phyloP scores from a whole-genome alignment of 768 basidiomycete genomes.

The Gloeopeniophorella convolvens region DNA sequence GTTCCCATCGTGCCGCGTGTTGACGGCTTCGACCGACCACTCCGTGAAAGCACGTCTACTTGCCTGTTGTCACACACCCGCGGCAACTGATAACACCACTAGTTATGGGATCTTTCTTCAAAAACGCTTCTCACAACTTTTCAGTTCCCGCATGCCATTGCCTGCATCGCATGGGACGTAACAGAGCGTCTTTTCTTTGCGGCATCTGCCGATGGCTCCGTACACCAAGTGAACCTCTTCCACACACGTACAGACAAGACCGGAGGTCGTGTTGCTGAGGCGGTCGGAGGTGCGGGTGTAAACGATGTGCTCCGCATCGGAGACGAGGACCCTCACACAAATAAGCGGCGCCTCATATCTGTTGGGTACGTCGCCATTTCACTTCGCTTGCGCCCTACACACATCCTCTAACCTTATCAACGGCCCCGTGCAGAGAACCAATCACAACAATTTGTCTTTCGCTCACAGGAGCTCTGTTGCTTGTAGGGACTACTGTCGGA shows the following conservation, averaged over 20 bases:
- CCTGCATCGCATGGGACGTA: constrained; percentile 68
- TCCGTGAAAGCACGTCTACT: constrained; percentile 69
- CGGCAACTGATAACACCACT: constrained; percentile 16
- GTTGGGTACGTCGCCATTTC: constrained; percentile 46
- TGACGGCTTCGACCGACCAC: constrained; percentile 83
- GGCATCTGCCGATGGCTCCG: constrained; percentile 63
- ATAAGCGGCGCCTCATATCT: constrained; percentile 58
- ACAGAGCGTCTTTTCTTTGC: constrained; percentile 88
- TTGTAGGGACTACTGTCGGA: constrained; percentile 76
- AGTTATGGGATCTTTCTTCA: constrained; percentile 81
- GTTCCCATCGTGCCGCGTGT: constrained; percentile 69
- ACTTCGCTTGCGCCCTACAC: not conserved
- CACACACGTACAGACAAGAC: constrained; percentile 49
- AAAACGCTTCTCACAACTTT: constrained; percentile 79
- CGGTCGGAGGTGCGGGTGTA: constrained; percentile 67
- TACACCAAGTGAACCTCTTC: constrained; percentile 79
- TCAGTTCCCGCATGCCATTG: constrained; percentile 73
- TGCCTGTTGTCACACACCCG: not conserved
- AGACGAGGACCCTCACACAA: constrained; percentile 40
- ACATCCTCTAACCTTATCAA: constrained; percentile 1
- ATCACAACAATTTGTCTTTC: constrained; percentile 74
- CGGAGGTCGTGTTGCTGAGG: constrained; percentile 51
- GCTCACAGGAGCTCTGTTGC: constrained; percentile 63
- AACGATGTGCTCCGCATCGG: constrained; percentile 67
- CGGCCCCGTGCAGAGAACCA: constrained; percentile 46